A percentile compares a stretch with the other conserved stretches of the same genome.
Evolutionary conservation across 306 rosid genomes (phyloP).

Genomic region (Begonia masoniana): DNA sequence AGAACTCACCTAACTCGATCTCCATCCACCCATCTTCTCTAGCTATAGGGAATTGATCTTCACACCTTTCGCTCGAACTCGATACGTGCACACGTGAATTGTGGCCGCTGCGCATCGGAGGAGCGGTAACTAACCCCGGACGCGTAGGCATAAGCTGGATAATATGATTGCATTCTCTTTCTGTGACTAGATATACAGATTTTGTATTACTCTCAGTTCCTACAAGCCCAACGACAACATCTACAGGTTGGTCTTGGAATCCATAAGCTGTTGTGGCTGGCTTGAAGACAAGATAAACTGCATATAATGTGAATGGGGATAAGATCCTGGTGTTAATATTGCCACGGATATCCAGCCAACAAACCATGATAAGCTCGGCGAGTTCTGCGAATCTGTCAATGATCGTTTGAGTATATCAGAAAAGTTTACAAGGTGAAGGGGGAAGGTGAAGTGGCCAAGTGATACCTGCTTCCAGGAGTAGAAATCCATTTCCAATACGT

Average conservation of each 20-base stretch:
- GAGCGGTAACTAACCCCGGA: constrained; percentile 1
- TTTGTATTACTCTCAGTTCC: constrained; percentile 15
- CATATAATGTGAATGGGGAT: constrained; percentile 34
- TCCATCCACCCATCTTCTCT: constrained; percentile 12
- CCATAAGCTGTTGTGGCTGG: constrained; percentile 17
- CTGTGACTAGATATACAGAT: constrained; percentile 23
- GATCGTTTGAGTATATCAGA: too few species aligned
- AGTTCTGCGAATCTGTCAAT: constrained; percentile 45
- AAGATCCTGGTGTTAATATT: constrained; percentile 22
- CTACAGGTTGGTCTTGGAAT: constrained; percentile 33
- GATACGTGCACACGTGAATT: background rate
- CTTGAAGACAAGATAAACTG: constrained; percentile 55
- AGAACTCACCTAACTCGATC: constrained; percentile 10
- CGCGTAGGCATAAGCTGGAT: constrained; percentile 25
- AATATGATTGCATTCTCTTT: constrained; percentile 4
- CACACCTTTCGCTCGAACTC: background rate
- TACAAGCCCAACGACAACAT: constrained; percentile 28
- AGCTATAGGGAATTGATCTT: constrained; percentile 8
- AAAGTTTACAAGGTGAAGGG: background rate
- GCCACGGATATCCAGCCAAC: constrained; percentile 70
- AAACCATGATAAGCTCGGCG: constrained; percentile 43
- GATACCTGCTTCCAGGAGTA: constrained; percentile 30
- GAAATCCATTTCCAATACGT: constrained; percentile 50
- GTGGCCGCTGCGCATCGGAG: constrained; percentile 9
- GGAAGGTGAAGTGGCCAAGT: background rate